Percentiles rank a stretch among this genome's conserved stretches.
Evolutionary conservation across 2,329 filamentous ascomycete genomes (phyloP).

Genomic region (Neofusicoccum sp.): DNA sequence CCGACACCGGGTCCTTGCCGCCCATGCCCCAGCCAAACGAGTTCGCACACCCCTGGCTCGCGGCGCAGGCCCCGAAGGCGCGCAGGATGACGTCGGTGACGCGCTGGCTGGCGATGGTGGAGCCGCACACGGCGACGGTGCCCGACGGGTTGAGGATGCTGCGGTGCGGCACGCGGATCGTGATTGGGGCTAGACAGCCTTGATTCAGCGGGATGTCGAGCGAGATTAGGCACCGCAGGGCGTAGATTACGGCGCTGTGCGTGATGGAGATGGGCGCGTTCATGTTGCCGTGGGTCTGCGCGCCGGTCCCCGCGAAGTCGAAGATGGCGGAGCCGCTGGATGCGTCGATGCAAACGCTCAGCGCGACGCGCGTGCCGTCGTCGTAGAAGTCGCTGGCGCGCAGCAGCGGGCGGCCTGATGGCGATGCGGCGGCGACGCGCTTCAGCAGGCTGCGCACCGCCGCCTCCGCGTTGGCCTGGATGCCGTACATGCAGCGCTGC

Average conservation of each 20-base stretch:
- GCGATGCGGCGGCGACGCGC: slow-evolving; percentile 47
- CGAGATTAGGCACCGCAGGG: slow-evolving; percentile 36
- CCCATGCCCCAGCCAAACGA: slow-evolving; percentile 31
- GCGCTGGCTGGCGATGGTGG: slow-evolving; percentile 22
- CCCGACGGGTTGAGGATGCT: slow-evolving; percentile 35
- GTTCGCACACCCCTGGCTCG: slow-evolving; percentile 25
- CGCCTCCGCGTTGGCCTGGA: slow-evolving; percentile 36
- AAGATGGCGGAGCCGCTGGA: slow-evolving; percentile 35
- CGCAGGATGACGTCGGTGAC: slow-evolving; percentile 26
- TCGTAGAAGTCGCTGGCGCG: slow-evolving; percentile 36
- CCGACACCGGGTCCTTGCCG: slow-evolving; percentile 23
- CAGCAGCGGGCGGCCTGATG: neutral
- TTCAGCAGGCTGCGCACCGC: slow-evolving; percentile 81
- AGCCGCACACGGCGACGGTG: slow-evolving; percentile 31
- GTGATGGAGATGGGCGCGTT: slow-evolving; percentile 38
- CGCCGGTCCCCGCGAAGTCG: slow-evolving; percentile 39
- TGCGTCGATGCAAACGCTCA: slow-evolving; percentile 34
- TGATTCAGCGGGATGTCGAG: slow-evolving; percentile 42
- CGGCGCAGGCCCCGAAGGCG: slow-evolving; percentile 22
- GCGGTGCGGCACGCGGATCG: slow-evolving; percentile 32
- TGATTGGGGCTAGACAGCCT: slow-evolving; percentile 38
- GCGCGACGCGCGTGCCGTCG: slow-evolving; percentile 37
- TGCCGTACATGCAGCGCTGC: slow-evolving; percentile 43
- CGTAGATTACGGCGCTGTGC: slow-evolving; percentile 41
- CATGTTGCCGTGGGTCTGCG: slow-evolving; percentile 37